Evolutionary conservation across 1,139 yeast species (phyloP), one percentile per base, ranked within the genome.

Genomic region (Lodderomyces orthopsilosis): DNA sequence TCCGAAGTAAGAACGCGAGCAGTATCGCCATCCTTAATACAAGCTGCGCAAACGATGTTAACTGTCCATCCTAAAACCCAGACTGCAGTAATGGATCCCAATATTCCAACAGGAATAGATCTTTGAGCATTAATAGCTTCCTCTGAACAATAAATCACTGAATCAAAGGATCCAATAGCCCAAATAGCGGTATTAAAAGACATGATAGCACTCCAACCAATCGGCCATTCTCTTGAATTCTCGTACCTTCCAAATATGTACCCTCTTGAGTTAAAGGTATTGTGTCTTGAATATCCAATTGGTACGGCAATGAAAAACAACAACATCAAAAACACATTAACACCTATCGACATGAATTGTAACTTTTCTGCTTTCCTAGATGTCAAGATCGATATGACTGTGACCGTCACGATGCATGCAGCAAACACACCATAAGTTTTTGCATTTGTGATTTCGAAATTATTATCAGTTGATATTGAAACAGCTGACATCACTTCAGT

Each of bases 61-160:
- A 83, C 74, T 37, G 74, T 59, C 64, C 76, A 81, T 9, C 90
- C 90, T 12, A 83, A 55, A 30, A 79, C 46, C 69, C 83, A 78
- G 59, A 90, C 81, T 40, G 69, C 73, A 18, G 73, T 52, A 46
- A 83, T 81, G 24, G 66, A 58, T 3, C 70, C 70, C 14, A 63
- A 51, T 19, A 66, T 83, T 26, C 89, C 90, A 37, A 76, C 62
- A 9, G 90, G 88, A 19, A 83, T 83, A n/a, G 86, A 80, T 41
- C 65, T 68, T 15, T 81, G 69, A n/a, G 90, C 87, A 54, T 81
- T 76, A 35, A 69, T 67, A 22, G 85, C 85, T 57, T 84, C 91
- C 59, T 84, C 91, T 15, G 82, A 73, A 75, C 82, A 78, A 60
- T 83, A 90, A 40, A 83, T 81, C 51, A 85, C 81, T 6, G 85